Conservation (phyloP, 345 rosid species). For the Geranium rotundifolium region DNA sequence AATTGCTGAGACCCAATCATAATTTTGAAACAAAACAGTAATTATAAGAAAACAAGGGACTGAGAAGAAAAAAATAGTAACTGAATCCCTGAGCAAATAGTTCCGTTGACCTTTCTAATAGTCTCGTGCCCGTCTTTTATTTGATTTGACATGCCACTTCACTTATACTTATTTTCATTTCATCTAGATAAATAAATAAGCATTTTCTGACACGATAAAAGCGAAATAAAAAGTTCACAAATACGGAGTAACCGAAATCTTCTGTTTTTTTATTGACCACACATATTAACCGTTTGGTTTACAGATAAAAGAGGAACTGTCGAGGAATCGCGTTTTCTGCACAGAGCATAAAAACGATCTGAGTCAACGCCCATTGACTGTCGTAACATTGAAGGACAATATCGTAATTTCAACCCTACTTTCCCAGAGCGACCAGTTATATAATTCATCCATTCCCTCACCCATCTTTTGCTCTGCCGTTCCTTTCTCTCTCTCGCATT, state of each 20-base stretch:
- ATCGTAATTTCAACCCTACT: constrained; percentile 15
- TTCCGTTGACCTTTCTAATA: constrained; percentile 24
- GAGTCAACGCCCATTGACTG: constrained; percentile 57
- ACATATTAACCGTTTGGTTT: no score
- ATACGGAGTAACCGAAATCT: no score
- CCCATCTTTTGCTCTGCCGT: not conserved
- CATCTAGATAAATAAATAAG: no score
- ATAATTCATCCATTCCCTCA: no score
- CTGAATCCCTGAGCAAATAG: constrained; percentile 21
- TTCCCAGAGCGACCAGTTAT: not conserved
- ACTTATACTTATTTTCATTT: no score
- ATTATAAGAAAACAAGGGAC: not conserved
- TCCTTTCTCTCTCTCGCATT: not conserved
- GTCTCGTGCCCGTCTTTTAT: constrained; percentile 19
- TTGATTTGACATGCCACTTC: no score
- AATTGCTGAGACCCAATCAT: no score
- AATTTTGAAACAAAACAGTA: not conserved
- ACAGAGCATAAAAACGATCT: not conserved
- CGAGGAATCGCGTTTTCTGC: no score
- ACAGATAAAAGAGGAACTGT: no score
- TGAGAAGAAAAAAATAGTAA: constrained; percentile 21
- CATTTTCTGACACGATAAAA: no score
- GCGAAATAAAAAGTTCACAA: no score
- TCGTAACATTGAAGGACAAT: constrained; percentile 19
- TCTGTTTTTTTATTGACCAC: no score